phyloP scores from a whole-genome alignment of 169 alveolate species.

The Theileria equi region DNA sequence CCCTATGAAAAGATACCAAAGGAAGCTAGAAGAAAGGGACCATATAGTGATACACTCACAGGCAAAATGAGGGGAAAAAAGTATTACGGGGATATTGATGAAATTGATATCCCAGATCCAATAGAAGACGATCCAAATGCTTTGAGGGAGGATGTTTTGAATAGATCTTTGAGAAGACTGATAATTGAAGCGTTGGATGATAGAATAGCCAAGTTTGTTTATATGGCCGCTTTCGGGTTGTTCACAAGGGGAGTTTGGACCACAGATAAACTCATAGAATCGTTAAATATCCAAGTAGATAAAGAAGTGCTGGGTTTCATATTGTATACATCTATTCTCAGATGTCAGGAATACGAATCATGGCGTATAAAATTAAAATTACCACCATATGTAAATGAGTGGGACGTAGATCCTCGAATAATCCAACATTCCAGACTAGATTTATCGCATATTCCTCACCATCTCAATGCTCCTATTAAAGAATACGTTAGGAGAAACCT shows the following conservation, averaged over 20 bases:
- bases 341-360: conserved; percentile 39
- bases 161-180: conserved; percentile 20
- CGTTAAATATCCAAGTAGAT: conserved; percentile 20
- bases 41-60: no score
- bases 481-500: background rate
- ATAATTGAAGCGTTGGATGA: conserved; percentile 60
- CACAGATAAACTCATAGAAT: conserved; percentile 8
- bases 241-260: conserved; percentile 13
- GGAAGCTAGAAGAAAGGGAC: background rate
- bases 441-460: conserved; percentile 14
- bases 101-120: background rate
- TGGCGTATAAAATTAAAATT: conserved; percentile 49
- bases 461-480: conserved; percentile 12
- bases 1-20: conserved; percentile 4
- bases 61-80: background rate
- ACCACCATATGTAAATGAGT: conserved; percentile 53
- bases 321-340: conserved; percentile 21
- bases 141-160: background rate
- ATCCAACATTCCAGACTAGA: background rate
- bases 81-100: conserved; percentile 6
- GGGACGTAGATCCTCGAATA: background rate
- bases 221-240: conserved; percentile 39
- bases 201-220: conserved; percentile 51
- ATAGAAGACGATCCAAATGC: background rate
- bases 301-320: conserved; percentile 26